Conservation (phyloP, 192 early-diverging fungal species). For the Coemansia sp. region DNA sequence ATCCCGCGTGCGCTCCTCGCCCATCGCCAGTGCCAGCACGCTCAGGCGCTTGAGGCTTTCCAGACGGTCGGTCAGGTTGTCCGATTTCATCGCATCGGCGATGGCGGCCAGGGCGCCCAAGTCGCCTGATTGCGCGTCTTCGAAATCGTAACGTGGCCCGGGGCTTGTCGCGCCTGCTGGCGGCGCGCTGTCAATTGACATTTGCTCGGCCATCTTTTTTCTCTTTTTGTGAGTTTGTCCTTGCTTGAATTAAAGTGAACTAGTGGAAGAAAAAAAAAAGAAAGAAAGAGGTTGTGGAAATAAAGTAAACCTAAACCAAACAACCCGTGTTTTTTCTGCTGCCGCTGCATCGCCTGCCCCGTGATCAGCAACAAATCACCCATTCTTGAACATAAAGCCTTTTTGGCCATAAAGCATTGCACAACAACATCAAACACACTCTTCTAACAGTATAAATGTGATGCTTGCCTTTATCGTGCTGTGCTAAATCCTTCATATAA, state of each 20-base stretch:
- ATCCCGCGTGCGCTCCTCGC: slow-evolving; percentile 88
- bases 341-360: too few species aligned
- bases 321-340: too few species aligned
- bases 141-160: slow-evolving; percentile 42
- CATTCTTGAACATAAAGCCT: too few species aligned
- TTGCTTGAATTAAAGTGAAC: not conserved
- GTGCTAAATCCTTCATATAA: too few species aligned
- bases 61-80: slow-evolving; percentile 51
- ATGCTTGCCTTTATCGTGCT: too few species aligned
- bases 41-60: slow-evolving; percentile 53
- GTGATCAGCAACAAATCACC: too few species aligned
- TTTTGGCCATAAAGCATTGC: too few species aligned
- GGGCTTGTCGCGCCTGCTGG: slow-evolving; percentile 10
- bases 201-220: slow-evolving; percentile 46
- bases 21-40: slow-evolving; percentile 79
- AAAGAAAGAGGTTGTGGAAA: not conserved
- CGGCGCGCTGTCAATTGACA: slow-evolving; percentile 50
- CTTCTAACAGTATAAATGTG: too few species aligned
- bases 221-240: too few species aligned
- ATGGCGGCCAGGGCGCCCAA: slow-evolving; percentile 48
- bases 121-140: slow-evolving; percentile 49
- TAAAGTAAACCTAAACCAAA: too few species aligned
- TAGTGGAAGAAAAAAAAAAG: not conserved
- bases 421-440: too few species aligned
- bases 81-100: slow-evolving; percentile 54